These are phyloP conservation scores for Solanum infundibuliforme DNA, from an alignment of 257 asterid species.

Conservation along the genomic window DNA sequence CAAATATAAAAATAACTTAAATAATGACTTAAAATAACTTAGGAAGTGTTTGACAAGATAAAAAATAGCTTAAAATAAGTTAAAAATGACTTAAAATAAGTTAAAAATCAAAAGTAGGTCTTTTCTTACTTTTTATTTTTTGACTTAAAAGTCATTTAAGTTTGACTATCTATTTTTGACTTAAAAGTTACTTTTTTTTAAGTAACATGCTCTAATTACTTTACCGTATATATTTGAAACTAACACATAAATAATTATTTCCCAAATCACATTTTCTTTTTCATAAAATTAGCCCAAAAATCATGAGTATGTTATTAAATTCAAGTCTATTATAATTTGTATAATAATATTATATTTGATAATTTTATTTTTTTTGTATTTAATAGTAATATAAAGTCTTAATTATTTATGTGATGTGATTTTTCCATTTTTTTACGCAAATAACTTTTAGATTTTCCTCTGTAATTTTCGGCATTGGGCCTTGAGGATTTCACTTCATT, in stretches of 20 bases:
- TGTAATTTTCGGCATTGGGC: background rate
- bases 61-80: no score
- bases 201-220: no score
- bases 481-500: background rate
- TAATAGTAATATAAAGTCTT: background rate
- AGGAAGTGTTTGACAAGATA: background rate
- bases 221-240: no score
- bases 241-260: background rate
- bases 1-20: no score
- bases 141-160: no score
- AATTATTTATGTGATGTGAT: background rate
- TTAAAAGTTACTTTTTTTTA: no score
- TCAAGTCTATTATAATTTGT: background rate
- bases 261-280: background rate
- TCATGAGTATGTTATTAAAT: background rate
- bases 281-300: background rate
- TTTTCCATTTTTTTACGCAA: background rate
- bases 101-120: background rate
- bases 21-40: background rate
- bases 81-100: background rate
- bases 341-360: background rate
- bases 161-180: no score
- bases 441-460: background rate
- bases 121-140: no score
- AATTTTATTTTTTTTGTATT: no score